Conservation (phyloP, 805 yeast genomes). For the Ogataea neopini region DNA sequence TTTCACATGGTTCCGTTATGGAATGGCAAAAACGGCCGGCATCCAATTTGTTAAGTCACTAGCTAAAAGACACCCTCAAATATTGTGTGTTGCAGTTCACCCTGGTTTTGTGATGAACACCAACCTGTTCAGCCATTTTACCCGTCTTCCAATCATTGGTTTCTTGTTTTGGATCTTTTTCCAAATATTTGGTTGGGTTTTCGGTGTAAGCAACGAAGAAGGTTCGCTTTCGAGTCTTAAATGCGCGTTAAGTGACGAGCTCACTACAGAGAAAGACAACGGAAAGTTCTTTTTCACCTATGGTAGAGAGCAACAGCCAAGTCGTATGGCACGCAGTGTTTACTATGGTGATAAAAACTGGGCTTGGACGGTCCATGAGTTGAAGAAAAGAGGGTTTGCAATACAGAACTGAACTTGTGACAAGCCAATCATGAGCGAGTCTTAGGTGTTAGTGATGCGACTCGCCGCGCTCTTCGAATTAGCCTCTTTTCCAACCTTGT, state of each 20-base stretch:
- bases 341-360: constrained; percentile 69
- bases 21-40: constrained; percentile 73
- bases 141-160: constrained; percentile 77
- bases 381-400: constrained; percentile 51
- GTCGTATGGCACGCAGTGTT: constrained; percentile 55
- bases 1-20: constrained; percentile 78
- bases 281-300: constrained; percentile 69
- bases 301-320: constrained; percentile 58
- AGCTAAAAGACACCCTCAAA: constrained; percentile 64
- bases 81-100: constrained; percentile 66
- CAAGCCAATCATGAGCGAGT: no score
- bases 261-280: constrained; percentile 54
- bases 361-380: constrained; percentile 73
- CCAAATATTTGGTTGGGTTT: constrained; percentile 64
- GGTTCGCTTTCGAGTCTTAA: constrained; percentile 67
- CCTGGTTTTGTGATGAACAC: constrained; percentile 90
- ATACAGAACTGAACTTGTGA: constrained; percentile 23
- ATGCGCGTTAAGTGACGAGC: constrained; percentile 56
- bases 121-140: constrained; percentile 72
- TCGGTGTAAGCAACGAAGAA: constrained; percentile 72
- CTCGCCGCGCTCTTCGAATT: no score
- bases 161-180: constrained; percentile 69
- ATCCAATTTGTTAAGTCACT: constrained; percentile 71
- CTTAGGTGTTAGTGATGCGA: no score
- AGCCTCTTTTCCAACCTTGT: no score